phyloP scores from a whole-genome alignment of 1,139 yeast genomes.

The Saccharomyces hybrid region DNA sequence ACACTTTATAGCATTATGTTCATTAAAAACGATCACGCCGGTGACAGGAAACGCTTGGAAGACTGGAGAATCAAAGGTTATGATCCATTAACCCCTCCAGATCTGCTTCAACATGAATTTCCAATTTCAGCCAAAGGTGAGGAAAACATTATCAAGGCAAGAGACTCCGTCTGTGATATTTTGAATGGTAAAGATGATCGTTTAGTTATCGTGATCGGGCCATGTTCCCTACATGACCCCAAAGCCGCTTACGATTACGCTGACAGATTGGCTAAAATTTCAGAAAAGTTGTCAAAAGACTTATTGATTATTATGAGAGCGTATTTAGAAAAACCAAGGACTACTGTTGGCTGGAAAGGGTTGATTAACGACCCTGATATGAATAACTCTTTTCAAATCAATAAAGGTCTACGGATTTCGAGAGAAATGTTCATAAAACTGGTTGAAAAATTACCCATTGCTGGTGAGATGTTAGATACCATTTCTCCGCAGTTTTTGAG shows the following conservation, averaged over 20 bases:
- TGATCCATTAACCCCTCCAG: conserved; percentile 94
- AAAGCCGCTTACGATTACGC: conserved; percentile 88
- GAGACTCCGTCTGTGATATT: conserved; percentile 66
- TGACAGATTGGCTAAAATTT: conserved; percentile 48
- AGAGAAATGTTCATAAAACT: conserved; percentile 80
- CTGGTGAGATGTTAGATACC: conserved; percentile 96
- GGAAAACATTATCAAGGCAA: conserved; percentile 60
- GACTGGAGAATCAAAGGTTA: conserved; percentile 94
- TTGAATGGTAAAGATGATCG: conserved; percentile 75
- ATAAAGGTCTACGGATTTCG: conserved; percentile 85
- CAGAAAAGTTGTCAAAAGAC: conserved; percentile 63
- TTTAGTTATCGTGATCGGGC: conserved; percentile 79
- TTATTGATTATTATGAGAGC: conserved; percentile 92
- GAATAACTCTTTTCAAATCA: conserved; percentile 88
- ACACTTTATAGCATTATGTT: conserved; percentile 45
- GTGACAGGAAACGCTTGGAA: conserved; percentile 75
- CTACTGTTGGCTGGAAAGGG: conserved; percentile 99
- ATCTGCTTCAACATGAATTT: conserved; percentile 80
- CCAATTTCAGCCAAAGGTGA: conserved; percentile 60
- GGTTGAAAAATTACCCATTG: conserved; percentile 81
- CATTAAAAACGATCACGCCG: conserved; percentile 72
- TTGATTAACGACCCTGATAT: conserved; percentile 95
- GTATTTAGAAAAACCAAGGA: conserved; percentile 94
- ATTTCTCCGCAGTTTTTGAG: conserved; percentile 90
- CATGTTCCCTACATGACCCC: conserved; percentile 95